Base-by-base conservation (phyloP, 495 filamentous ascomycete genomes). In the Astrothelium subdiscretum region DNA sequence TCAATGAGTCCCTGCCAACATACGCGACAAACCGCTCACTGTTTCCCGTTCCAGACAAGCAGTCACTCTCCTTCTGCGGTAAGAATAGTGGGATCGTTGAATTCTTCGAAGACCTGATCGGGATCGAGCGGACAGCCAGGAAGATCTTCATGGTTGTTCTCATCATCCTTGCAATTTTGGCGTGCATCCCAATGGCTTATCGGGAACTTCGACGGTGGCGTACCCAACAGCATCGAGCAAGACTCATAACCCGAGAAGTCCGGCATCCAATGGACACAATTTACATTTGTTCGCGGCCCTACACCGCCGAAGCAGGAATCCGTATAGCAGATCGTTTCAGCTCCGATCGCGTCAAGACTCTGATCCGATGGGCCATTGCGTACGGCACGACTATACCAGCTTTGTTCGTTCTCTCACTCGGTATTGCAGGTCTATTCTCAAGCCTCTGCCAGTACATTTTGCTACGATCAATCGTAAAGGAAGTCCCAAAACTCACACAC, bases 361-460 rank as follows among this genome's bases (percentile, higher is more conserved):
- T 95, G 12, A 80, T 84, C 1, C 84, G 94, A 31, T 98, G 94
- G 94, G 82, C 83, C 32, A 77, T 96, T 59, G 87, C 92, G 18
- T 98, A 98, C 70, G 82, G 81, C 18, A 97, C 94, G 1, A 88
- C 92, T 3, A 71, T 87, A 0, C 85, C 91, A 0, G 95, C 92
- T 3, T 77, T 98, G 15, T 90, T 98, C 68, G 83, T 98, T 4
- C 82, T 97, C 0, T 86, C 87, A 12, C 83, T 98, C 27, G 94
- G 85, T 27, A 38, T 97, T 2, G 91, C 94, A 0, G 95, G 92
- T 4, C 79, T 98, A 5, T 80, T 95, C 66, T 82, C 86, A 29
- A 95, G 91, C 70, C 76, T 96, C 51, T 92, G 85, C 73, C 94
- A 97, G 73, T 90, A 82, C 68, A 79, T 94, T 52, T 75, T 97